These are phyloP conservation scores for Cucumis melo DNA, from an alignment of 306 rosid species.

Conservation along the genomic window DNA sequence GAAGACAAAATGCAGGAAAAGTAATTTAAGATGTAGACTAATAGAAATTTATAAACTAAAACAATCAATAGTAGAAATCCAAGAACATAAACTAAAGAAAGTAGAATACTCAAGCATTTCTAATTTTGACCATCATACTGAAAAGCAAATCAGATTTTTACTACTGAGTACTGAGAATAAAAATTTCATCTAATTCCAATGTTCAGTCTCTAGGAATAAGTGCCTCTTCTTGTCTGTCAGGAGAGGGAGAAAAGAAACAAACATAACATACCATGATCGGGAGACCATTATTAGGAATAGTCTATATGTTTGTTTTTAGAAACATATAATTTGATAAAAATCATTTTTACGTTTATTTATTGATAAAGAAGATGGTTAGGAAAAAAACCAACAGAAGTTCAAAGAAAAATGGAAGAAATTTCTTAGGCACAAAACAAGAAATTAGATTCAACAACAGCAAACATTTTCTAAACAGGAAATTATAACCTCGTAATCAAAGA, in stretches of 20 bases:
- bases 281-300: neutral
- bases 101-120: neutral
- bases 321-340: neutral
- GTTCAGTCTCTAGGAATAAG: neutral
- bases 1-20: neutral
- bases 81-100: neutral
- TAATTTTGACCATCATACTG: neutral
- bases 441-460: neutral
- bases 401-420: neutral
- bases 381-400: neutral
- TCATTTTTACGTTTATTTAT: neutral
- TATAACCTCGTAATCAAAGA: neutral
- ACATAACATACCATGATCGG: neutral
- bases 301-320: neutral
- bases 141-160: neutral
- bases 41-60: neutral
- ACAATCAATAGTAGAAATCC: neutral
- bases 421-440: neutral
- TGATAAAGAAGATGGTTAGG: neutral
- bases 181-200: neutral
- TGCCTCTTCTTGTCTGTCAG: neutral
- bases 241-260: neutral
- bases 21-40: neutral
- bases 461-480: neutral
- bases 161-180: neutral